phyloP scores from a whole-genome alignment of 2,329 filamentous ascomycete species.

The Cercospora sesami region DNA sequence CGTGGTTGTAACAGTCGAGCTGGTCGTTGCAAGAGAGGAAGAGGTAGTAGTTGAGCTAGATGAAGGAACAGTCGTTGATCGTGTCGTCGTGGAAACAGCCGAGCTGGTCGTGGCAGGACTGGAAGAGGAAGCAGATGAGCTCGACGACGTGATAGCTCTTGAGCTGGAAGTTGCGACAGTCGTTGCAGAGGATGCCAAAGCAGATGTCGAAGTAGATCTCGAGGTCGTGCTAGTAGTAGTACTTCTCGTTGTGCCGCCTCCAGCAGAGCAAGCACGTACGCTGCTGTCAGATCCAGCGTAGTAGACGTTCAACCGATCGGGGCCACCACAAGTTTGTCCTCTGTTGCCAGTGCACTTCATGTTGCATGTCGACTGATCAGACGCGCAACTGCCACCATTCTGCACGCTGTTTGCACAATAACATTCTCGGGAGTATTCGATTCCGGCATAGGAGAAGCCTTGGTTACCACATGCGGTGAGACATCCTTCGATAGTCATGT shows the following conservation, averaged over 20 bases:
- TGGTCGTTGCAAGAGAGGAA: background rate
- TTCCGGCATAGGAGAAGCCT: constrained; percentile 34
- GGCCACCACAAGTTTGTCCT: constrained; percentile 32
- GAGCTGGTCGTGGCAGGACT: background rate
- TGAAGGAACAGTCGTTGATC: background rate
- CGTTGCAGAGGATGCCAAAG: background rate
- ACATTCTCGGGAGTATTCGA: constrained; percentile 36
- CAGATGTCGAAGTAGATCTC: constrained; percentile 6
- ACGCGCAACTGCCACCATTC: constrained; percentile 6
- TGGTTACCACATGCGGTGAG: constrained; percentile 26
- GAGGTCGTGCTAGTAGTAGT: background rate
- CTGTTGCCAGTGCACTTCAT: constrained; percentile 34
- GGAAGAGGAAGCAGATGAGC: background rate
- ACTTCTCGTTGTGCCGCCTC: background rate
- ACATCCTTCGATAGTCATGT: constrained; percentile 40
- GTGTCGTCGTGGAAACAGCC: background rate
- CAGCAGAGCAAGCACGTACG: constrained; percentile 9
- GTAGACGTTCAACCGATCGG: constrained; percentile 19
- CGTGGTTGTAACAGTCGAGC: background rate
- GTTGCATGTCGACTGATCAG: constrained; percentile 27
- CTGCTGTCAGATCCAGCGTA: constrained; percentile 15
- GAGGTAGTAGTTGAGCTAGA: constrained; percentile 4
- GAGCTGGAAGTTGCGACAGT: constrained; percentile 1
- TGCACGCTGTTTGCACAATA: constrained; percentile 17
- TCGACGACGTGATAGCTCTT: background rate